Conservation (phyloP, 805 yeast species). For the Hanseniaspora clermontiae region DNA sequence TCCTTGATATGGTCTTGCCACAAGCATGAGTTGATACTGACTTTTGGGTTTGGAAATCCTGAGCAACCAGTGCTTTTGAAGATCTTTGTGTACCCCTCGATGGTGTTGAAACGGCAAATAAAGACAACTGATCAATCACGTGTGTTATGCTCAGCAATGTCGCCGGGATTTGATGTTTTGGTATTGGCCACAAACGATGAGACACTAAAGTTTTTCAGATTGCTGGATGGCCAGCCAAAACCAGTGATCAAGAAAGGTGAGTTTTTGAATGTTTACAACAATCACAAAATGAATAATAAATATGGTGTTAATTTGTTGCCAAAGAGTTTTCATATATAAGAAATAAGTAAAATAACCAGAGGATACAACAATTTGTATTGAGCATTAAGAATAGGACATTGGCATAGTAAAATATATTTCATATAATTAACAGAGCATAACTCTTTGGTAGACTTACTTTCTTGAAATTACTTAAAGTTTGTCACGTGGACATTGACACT, state of each 20-base stretch:
- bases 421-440: too few relatives aligned
- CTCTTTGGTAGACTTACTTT: too few relatives aligned
- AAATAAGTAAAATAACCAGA: too few relatives aligned
- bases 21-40: conserved; percentile 54
- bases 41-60: conserved; percentile 65
- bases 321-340: background rate
- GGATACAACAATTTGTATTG: too few relatives aligned
- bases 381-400: too few relatives aligned
- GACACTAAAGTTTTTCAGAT: conserved; percentile 57
- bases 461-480: too few relatives aligned
- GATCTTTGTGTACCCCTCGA: conserved; percentile 56
- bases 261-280: background rate
- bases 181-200: conserved; percentile 72
- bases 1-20: conserved; percentile 63
- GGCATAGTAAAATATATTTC: too few relatives aligned
- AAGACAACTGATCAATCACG: conserved; percentile 41
- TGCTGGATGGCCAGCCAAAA: conserved; percentile 29
- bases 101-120: conserved; percentile 39
- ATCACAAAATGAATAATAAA: background rate
- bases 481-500: too few relatives aligned
- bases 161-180: conserved; percentile 50
- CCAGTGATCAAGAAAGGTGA: background rate
- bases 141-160: conserved; percentile 50
- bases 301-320: background rate
- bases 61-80: conserved; percentile 41